A percentile compares a stretch with the other conserved stretches of the same genome.
Evolutionary conservation across 2,329 filamentous ascomycete species (phyloP).

Genomic region (Microdochium nivale): DNA sequence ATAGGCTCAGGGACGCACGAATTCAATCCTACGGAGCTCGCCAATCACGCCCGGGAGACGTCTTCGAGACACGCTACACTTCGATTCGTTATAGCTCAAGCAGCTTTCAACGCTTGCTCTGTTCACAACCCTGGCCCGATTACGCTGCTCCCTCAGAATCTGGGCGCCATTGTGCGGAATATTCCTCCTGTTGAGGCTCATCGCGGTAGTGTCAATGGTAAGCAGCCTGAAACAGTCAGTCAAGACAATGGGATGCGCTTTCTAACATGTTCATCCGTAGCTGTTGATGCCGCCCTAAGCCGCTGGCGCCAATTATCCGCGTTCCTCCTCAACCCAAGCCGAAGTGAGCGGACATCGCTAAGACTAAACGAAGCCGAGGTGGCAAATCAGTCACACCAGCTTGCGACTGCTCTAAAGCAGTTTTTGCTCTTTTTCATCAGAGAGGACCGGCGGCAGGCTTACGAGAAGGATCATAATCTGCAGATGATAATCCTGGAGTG

Average conservation of each 20-base stretch:
- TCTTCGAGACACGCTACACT: constrained; percentile 22
- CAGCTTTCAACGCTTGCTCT: constrained; percentile 23
- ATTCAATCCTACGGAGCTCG: constrained; percentile 9
- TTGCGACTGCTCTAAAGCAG: constrained; percentile 22
- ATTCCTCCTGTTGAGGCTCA: constrained; percentile 17
- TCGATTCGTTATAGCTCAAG: constrained; percentile 27
- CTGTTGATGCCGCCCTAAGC: constrained; percentile 22
- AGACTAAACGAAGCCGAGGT: constrained; percentile 16
- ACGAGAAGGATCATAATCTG: constrained; percentile 27
- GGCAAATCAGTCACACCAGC: constrained; percentile 18
- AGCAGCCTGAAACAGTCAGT: constrained; percentile 3
- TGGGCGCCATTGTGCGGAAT: constrained; percentile 19
- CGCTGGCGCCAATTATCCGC: constrained; percentile 33
- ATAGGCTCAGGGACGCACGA: constrained; percentile 5
- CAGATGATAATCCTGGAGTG: constrained; percentile 29
- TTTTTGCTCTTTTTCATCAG: constrained; percentile 25
- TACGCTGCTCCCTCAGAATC: constrained; percentile 26
- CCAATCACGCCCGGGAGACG: constrained; percentile 20
- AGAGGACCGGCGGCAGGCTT: constrained; percentile 12
- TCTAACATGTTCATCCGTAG: constrained; percentile 6
- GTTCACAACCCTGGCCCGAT: constrained; percentile 16
- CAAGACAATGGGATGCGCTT: background rate
- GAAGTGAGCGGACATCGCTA: constrained; percentile 25
- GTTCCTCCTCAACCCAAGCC: constrained; percentile 29
- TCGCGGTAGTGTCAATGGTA: constrained; percentile 19